Conservation (phyloP, 192 early-diverging fungal species). For the Backusella circina region DNA sequence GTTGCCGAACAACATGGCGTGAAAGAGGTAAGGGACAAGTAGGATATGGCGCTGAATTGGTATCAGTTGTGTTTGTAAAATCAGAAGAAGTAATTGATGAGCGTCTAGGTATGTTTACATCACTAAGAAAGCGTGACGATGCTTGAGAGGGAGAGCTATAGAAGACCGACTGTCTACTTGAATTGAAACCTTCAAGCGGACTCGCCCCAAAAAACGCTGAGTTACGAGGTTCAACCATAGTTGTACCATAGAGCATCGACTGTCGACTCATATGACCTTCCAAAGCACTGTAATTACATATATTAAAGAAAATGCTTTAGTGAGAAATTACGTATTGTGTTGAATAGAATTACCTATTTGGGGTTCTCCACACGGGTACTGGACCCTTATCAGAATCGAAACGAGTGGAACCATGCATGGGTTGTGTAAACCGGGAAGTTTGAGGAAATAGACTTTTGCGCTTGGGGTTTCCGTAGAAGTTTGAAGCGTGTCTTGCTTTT, state of each 20-base stretch:
- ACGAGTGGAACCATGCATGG: not conserved
- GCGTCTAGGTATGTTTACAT: not conserved
- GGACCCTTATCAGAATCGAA: not conserved
- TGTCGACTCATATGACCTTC: slow-evolving; percentile 2
- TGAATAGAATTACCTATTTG: not conserved
- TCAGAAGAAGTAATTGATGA: not conserved
- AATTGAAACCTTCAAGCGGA: not conserved
- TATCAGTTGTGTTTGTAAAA: slow-evolving; percentile 4
- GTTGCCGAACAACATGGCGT: slow-evolving; percentile 34
- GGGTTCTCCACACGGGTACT: not conserved
- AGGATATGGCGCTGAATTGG: not conserved
- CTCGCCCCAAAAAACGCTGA: not conserved
- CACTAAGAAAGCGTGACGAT: not conserved
- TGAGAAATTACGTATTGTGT: not conserved
- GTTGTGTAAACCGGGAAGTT: slow-evolving; percentile 34
- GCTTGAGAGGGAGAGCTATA: not conserved
- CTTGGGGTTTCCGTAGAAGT: slow-evolving; percentile 20
- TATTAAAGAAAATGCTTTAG: not conserved
- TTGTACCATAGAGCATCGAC: not conserved
- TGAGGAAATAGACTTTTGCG: slow-evolving; percentile 42
- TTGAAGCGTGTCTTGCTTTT: not conserved
- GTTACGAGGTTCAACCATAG: not conserved
- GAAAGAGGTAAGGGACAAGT: slow-evolving; percentile 35
- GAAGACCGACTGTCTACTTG: not conserved
- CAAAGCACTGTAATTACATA: not conserved